These are phyloP conservation scores for Nothophoma quercina DNA, from an alignment of 2,329 filamentous ascomycete genomes.

Conservation along the genomic window DNA sequence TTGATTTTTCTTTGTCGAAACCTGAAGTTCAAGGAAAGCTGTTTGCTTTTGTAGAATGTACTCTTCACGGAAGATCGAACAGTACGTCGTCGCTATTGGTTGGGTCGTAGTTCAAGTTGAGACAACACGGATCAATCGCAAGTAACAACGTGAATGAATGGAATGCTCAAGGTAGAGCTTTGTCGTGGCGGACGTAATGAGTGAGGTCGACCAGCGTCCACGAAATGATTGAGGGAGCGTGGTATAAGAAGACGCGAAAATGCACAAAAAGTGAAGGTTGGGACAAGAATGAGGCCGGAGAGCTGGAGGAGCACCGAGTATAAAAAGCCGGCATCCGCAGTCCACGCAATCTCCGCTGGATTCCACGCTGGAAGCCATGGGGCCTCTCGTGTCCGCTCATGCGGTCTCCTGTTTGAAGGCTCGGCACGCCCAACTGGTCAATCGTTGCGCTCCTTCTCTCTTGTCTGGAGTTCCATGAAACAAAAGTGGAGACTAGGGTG, in stretches of 20 bases:
- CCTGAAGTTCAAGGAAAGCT: not conserved
- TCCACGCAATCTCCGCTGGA: slow-evolving; percentile 37
- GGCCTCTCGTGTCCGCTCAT: slow-evolving; percentile 26
- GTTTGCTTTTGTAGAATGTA: slow-evolving; percentile 23
- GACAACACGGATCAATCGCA: slow-evolving; percentile 23
- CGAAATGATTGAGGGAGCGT: slow-evolving; percentile 33
- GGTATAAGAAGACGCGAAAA: slow-evolving; percentile 31
- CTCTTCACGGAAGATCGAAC: slow-evolving; percentile 43
- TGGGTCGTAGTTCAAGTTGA: slow-evolving; percentile 15
- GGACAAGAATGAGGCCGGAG: slow-evolving; percentile 32
- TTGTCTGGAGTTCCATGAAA: slow-evolving; percentile 44
- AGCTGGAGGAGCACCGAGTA: slow-evolving; percentile 30
- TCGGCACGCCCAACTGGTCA: slow-evolving; percentile 35
- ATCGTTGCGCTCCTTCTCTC: slow-evolving; percentile 28
- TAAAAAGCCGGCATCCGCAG: slow-evolving; percentile 36
- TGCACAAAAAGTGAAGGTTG: slow-evolving; percentile 35
- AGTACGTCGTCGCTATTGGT: slow-evolving; percentile 13
- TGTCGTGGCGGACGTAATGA: slow-evolving; percentile 32
- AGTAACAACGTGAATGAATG: slow-evolving; percentile 36
- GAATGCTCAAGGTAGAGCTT: slow-evolving; percentile 35
- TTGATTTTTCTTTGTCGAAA: slow-evolving; percentile 16
- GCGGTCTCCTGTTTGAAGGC: slow-evolving; percentile 34
- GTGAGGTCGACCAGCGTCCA: slow-evolving; percentile 42
- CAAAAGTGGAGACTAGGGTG: slow-evolving; percentile 44
- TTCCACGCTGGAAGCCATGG: slow-evolving; percentile 30